Percentiles rank a stretch among this genome's conserved stretches.
phyloP scores from a whole-genome alignment of 2,329 filamentous ascomycete genomes.

The Cladosporium sp. region DNA sequence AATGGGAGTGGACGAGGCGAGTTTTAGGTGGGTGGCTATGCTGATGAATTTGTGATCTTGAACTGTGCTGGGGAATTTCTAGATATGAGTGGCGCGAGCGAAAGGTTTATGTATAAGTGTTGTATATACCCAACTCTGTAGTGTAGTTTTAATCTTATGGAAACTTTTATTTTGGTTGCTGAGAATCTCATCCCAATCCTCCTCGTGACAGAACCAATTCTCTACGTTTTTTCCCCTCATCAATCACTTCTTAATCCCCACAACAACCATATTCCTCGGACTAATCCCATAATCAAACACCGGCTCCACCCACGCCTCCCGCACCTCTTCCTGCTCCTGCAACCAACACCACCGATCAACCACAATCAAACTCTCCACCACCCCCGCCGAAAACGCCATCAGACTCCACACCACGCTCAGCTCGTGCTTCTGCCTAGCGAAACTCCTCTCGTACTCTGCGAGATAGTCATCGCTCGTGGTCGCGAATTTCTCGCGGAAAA shows the following conservation, averaged over 20 bases:
- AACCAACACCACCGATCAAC: constrained; percentile 88
- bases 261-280: constrained; percentile 88
- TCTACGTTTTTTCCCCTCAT: constrained; percentile 55
- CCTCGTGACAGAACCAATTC: neutral
- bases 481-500: constrained; percentile 66
- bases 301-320: constrained; percentile 83
- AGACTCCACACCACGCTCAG: constrained; percentile 86
- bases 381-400: constrained; percentile 91
- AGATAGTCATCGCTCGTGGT: constrained; percentile 75
- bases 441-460: constrained; percentile 65
- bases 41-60: neutral
- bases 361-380: constrained; percentile 88
- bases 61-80: neutral
- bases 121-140: constrained; percentile 20
- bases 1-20: constrained; percentile 54
- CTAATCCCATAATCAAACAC: constrained; percentile 88
- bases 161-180: neutral
- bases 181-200: neutral
- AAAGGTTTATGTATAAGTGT: neutral
- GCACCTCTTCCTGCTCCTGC: constrained; percentile 69
- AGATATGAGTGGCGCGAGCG: neutral
- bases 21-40: constrained; percentile 27
- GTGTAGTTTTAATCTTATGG: neutral
- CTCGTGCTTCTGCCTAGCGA: constrained; percentile 70
- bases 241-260: constrained; percentile 75